A percentile compares a stretch with the other conserved stretches of the same genome.
These are phyloP conservation scores for Monilinia vaccinii-corymbosi DNA, from an alignment of 2,329 filamentous ascomycete species.

Conservation along the genomic window DNA sequence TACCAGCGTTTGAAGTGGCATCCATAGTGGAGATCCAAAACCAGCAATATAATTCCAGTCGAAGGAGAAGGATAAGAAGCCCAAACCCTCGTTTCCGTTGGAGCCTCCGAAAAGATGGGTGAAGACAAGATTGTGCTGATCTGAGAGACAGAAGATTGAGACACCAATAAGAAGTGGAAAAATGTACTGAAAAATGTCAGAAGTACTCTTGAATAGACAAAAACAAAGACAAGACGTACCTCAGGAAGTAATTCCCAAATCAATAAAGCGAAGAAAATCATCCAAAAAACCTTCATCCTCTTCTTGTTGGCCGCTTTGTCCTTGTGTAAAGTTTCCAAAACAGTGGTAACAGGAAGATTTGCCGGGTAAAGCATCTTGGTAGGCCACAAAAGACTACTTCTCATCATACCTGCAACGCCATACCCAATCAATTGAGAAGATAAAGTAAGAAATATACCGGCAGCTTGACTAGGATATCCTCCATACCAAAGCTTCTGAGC, in stretches of 20 bases:
- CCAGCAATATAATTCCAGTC: constrained; percentile 36
- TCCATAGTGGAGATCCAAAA: constrained; percentile 19
- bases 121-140: constrained; percentile 35
- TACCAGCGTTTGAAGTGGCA: constrained; percentile 30
- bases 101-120: constrained; percentile 43
- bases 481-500: constrained; percentile 49
- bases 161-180: constrained; percentile 41
- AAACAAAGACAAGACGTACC: background rate
- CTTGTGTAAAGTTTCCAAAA: constrained; percentile 34
- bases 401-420: constrained; percentile 49
- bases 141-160: constrained; percentile 38
- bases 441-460: constrained; percentile 43
- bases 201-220: background rate
- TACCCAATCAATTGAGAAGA: constrained; percentile 56
- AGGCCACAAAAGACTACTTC: constrained; percentile 49
- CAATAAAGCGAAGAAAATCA: constrained; percentile 19
- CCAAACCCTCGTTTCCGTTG: constrained; percentile 35
- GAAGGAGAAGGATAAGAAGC: constrained; percentile 31
- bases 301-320: constrained; percentile 31
- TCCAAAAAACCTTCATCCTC: constrained; percentile 30
- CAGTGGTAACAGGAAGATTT: constrained; percentile 37
- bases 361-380: constrained; percentile 58
- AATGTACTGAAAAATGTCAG: constrained; percentile 7
- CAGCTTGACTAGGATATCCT: constrained; percentile 35
- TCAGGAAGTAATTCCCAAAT: constrained; percentile 13